Conservation (phyloP, 2,329 filamentous ascomycete species). For the Verticillium nubilum region DNA sequence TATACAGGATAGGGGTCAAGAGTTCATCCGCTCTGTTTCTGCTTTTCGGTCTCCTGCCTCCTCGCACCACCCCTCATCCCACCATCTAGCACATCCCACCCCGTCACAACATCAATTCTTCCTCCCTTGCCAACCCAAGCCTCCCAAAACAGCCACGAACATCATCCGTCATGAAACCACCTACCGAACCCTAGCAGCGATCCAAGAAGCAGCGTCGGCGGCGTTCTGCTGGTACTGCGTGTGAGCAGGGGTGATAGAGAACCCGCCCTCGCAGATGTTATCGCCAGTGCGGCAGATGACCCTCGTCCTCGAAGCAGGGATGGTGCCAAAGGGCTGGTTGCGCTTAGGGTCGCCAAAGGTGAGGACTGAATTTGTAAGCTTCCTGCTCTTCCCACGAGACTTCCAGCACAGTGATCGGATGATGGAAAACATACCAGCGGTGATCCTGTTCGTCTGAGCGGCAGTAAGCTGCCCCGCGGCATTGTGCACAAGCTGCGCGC, state of each 20-base stretch:
- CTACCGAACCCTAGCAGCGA: constrained; percentile 11
- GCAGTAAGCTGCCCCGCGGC: constrained; percentile 29
- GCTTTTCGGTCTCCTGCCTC: too few species aligned
- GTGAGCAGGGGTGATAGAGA: constrained; percentile 19
- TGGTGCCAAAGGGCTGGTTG: background rate
- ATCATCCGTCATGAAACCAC: too few species aligned
- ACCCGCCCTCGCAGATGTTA: constrained; percentile 22
- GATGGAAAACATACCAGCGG: constrained; percentile 14
- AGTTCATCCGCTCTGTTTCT: too few species aligned
- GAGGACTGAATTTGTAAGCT: constrained; percentile 9
- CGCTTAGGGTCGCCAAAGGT: constrained; percentile 12
- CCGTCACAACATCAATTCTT: too few species aligned
- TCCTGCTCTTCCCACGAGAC: background rate
- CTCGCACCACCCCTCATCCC: too few species aligned
- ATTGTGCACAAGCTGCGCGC: constrained; percentile 34
- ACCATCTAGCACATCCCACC: too few species aligned
- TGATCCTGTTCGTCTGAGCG: constrained; percentile 23
- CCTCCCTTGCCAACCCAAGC: too few species aligned
- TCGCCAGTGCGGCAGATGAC: constrained; percentile 27
- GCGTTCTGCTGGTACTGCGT: constrained; percentile 23
- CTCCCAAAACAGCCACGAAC: too few species aligned
- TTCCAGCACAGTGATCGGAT: background rate
- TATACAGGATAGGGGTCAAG: too few species aligned
- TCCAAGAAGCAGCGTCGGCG: constrained; percentile 19
- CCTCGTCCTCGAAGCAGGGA: constrained; percentile 5